Percentiles rank a stretch among this genome's conserved stretches.
Conservation (phyloP, 2,329 filamentous ascomycete genomes). For the Didymella keratinophila region DNA sequence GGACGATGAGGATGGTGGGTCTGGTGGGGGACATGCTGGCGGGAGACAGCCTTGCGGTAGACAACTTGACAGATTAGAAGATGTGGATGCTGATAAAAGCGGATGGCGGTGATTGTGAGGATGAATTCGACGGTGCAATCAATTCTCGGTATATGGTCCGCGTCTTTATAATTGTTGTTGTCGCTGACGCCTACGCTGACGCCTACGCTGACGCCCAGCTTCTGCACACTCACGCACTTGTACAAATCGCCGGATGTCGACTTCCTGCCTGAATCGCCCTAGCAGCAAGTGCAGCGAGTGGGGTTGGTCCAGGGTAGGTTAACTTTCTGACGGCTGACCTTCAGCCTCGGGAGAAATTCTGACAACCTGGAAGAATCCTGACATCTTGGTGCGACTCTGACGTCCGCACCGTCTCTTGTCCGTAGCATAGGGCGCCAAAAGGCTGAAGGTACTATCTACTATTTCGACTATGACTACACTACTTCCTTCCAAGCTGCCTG, state of each 20-base stretch:
- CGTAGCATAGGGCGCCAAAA: not conserved
- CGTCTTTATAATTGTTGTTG: not conserved
- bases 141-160: not conserved
- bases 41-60: not conserved
- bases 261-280: not conserved
- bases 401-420: not conserved
- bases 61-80: not conserved
- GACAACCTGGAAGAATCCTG: not conserved
- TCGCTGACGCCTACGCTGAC: conserved; percentile 1
- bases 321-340: conserved; percentile 1
- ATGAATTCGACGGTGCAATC: no score
- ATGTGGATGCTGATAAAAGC: not conserved
- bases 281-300: not conserved
- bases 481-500: not conserved
- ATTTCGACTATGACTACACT: conserved; percentile 14
- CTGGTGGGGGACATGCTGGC: conserved; percentile 9
- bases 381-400: not conserved
- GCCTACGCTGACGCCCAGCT: not conserved
- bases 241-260: not conserved
- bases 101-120: no score
- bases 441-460: conserved; percentile 4
- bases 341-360: not conserved
- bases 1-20: conserved; percentile 30
- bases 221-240: conserved; percentile 1
- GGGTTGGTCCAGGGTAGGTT: not conserved